These are phyloP conservation scores for Infundibulicybe gibba DNA, from an alignment of 768 basidiomycete genomes.

Conservation along the genomic window DNA sequence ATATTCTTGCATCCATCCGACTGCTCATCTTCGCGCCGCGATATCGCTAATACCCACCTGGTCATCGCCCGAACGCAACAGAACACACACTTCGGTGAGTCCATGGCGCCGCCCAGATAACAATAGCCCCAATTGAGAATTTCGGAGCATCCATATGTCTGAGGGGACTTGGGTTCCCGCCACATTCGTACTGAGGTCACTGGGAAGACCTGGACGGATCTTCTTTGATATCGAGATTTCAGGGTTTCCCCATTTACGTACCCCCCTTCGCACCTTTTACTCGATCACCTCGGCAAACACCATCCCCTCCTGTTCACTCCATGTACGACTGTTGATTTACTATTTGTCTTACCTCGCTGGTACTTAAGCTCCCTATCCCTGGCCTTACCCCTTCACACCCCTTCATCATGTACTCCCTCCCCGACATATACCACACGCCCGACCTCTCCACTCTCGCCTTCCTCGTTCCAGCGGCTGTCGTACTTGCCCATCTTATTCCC, in stretches of 20 bases:
- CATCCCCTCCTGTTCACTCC: background rate
- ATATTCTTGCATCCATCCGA: too few relatives aligned
- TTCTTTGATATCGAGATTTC: background rate
- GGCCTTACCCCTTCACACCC: background rate
- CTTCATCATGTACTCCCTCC: background rate
- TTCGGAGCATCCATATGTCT: background rate
- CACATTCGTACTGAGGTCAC: too few relatives aligned
- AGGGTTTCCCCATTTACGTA: background rate
- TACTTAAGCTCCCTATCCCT: background rate
- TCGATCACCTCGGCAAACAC: background rate
- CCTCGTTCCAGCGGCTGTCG: background rate
- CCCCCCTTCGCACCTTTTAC: background rate
- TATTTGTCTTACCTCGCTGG: background rate
- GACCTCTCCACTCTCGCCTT: background rate
- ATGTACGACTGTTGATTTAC: too few relatives aligned
- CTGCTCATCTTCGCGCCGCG: too few relatives aligned
- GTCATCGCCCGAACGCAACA: too few relatives aligned
- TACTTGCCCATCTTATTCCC: constrained; percentile 36
- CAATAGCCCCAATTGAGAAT: too few relatives aligned
- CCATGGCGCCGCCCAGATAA: too few relatives aligned
- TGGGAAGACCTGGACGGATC: background rate
- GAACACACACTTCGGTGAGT: too few relatives aligned
- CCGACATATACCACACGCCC: background rate
- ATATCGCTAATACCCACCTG: too few relatives aligned
- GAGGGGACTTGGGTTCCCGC: too few relatives aligned